Base-by-base conservation (phyloP, 2,329 filamentous ascomycete genomes). In the Colletotrichum endophyticum region DNA sequence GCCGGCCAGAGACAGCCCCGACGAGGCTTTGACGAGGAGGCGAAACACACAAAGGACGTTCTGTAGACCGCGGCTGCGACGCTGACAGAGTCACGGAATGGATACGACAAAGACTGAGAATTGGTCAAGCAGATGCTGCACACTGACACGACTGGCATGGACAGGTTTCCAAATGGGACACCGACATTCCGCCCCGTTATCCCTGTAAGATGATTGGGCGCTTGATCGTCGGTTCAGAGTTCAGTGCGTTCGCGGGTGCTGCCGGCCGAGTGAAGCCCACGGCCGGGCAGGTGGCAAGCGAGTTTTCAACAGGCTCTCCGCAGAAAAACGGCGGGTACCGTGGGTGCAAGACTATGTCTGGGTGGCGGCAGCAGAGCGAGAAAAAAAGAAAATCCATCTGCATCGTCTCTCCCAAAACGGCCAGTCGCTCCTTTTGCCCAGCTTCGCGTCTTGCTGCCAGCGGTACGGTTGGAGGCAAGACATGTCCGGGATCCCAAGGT, bases 141-240 rank as follows among this genome's bases (percentile, higher is more conserved):
- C 32, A 34, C 16, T 49, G 63, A 49, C 63, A 49, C 57, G 36
- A 22, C 63, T 36, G n/a, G 62, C 73, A 56, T 73, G 62, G 30
- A 63, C 73, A n/a, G 44, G 49, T 63, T 70, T 62, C 68, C 28
- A 32, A 64, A 39, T 22, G 39, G 66, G 70, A 76, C 73, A 75
- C 70, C 70, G 59, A 73, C 73, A 76, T 73, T 66, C 27, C 44
- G 34, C 57, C 13, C 39, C 61, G 39, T 71, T 75, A 76, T 76
- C 73, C 70, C 73, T 76, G 73, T 69, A 73, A 76, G 70, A 76
- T 69, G 70, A 76, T 69, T 73, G 73, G 73, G 19, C 34, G 70
- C 39, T 44, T 62, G 70, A 72, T 62, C 56, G 39, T 49, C 73
- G 12, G n/a, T 57, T 36, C 28, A 57, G 19, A 12, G n/a, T 70